Base-by-base conservation (phyloP, 495 filamentous ascomycete species). In the Penicillium lagena region DNA sequence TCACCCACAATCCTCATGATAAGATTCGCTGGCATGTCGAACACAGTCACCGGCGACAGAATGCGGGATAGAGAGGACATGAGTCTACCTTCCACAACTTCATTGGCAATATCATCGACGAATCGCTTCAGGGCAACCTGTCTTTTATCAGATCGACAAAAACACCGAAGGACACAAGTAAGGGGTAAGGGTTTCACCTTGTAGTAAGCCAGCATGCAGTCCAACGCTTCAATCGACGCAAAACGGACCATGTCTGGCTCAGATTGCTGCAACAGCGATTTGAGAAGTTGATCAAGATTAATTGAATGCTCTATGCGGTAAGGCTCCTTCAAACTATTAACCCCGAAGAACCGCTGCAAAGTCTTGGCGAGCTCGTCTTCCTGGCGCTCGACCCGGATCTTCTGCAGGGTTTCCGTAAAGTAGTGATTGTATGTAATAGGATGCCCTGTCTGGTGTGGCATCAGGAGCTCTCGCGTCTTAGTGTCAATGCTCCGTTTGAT, bases 91-190 rank as follows among this genome's bases (percentile, higher is more conserved):
- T 85, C 81, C 17, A 82, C 69, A 2, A 77, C 77, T 41, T 77
- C 60, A 12, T 72, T 68, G 11, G 76, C 67, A 30, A 84, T 52
- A 38, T 81, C 72, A 39, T 85, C 80, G 30, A 82, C 58, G 53
- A 86, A 81, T 2, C 68, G 64, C 58, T 81, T 79, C 31, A 81
- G 42, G 1, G 81, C 79, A 54, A 85, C 79, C 82, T 83, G 40
- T 32, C 17, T 42, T 27, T 5, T 33, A 31, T 45, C 10, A 44
- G 36, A 48, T 35, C 10, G 35, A 12, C n/a, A 7, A 40, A 30
- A 38, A 12, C n/a, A 12, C 12, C n/a, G 5, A 29, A 53, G 17
- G 40, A 14, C 11, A 40, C n/a, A 37, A 37, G 29, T n/a, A 12
- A 47, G 33, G 12, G 43, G n/a, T n/a, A n/a, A n/a, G n/a, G n/a